Percentiles rank a stretch among this genome's conserved stretches.
Conservation (phyloP, 2,329 filamentous ascomycete species). For the Phialophora macrospora region DNA sequence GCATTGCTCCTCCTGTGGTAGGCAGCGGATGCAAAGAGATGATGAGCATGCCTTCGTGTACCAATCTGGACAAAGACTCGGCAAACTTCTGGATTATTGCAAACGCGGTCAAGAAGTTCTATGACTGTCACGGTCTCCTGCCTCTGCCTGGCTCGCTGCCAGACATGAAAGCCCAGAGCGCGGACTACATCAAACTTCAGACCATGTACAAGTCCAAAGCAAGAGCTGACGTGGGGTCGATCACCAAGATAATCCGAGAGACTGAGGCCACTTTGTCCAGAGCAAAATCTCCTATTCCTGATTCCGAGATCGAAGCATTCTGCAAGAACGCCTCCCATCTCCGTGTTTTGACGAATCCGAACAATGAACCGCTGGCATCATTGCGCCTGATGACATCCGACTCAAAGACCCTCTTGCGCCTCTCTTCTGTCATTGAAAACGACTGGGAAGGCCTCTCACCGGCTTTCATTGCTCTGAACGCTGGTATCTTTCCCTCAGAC, state of each 20-base stretch:
- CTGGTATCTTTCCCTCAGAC: slow-evolving; percentile 42
- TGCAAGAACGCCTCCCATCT: slow-evolving; percentile 95
- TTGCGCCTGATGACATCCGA: slow-evolving; percentile 31
- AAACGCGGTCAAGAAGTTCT: slow-evolving; percentile 76
- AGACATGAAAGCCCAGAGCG: slow-evolving; percentile 96
- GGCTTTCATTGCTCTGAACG: slow-evolving; percentile 70
- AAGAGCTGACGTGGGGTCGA: slow-evolving; percentile 74
- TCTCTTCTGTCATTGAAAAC: slow-evolving; percentile 42
- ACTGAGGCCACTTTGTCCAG: slow-evolving; percentile 57
- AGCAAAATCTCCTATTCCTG: slow-evolving; percentile 57
- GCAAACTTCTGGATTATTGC: slow-evolving; percentile 89
- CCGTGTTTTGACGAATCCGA: slow-evolving; percentile 75
- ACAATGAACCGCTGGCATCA: slow-evolving; percentile 43
- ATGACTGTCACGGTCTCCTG: slow-evolving; percentile 71
- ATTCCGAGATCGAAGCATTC: slow-evolving; percentile 82
- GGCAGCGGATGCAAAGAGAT: slow-evolving; percentile 75
- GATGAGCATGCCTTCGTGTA: slow-evolving; percentile 70
- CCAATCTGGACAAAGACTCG: slow-evolving; percentile 50
- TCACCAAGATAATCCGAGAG: slow-evolving; percentile 67
- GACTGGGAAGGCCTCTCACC: slow-evolving; percentile 66
- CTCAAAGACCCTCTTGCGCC: slow-evolving; percentile 25
- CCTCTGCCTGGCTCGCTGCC: slow-evolving; percentile 86
- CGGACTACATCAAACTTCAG: slow-evolving; percentile 86
- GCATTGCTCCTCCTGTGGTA: slow-evolving; percentile 71
- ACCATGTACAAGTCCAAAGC: slow-evolving; percentile 92